Base-by-base conservation (phyloP, 2,329 filamentous ascomycete species). In the Rhynchosporium agropyri region DNA sequence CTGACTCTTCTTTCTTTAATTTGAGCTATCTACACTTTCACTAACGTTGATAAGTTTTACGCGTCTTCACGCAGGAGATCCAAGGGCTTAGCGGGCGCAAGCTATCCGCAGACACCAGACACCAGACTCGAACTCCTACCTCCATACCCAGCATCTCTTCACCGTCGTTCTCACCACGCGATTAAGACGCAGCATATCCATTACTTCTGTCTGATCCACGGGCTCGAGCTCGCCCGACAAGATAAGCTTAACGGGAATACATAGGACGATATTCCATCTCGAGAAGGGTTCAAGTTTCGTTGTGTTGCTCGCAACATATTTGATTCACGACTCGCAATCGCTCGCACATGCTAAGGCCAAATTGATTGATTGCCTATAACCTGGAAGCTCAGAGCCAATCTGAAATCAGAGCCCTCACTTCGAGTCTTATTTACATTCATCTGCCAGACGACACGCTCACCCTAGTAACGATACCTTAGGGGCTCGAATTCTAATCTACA, bases 261-360 rank as follows among this genome's bases (percentile, higher is more conserved):
- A 62, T 60, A 56, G 43, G 64, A 60, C 49, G 46, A 58, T 62
- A 62, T 58, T 67, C 45, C 65, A 67, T 63, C 65, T 64, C 67
- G 64, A 64, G 49, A 57, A 67, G 63, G 59, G 49, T 69, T 64
- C 62, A 57, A 67, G 72, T 73, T 73, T 73, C 71, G 73, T 63
- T 65, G 20, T 69, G 59, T 68, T 70, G 70, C 70, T 65, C 61
- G 61, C 67, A 69, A 61, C 65, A 67, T 51, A 60, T 68, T 71
- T 67, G 65, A 72, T 71, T 66, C 69, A 71, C 71, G 70, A 66
- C 71, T 72, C 67, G 68, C 58, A 69, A 67, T 68, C 64, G 67
- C 68, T 68, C 64, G 67, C 68, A 69, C 64, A 70, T 72, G 68
- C 66, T 45, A 65, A n/a, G 71, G 65, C 58, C 64, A 66, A 70